A percentile compares a stretch with the other conserved stretches of the same genome.
These are phyloP conservation scores for Sonneratia alba DNA, from an alignment of 345 rosid species.

Conservation along the genomic window DNA sequence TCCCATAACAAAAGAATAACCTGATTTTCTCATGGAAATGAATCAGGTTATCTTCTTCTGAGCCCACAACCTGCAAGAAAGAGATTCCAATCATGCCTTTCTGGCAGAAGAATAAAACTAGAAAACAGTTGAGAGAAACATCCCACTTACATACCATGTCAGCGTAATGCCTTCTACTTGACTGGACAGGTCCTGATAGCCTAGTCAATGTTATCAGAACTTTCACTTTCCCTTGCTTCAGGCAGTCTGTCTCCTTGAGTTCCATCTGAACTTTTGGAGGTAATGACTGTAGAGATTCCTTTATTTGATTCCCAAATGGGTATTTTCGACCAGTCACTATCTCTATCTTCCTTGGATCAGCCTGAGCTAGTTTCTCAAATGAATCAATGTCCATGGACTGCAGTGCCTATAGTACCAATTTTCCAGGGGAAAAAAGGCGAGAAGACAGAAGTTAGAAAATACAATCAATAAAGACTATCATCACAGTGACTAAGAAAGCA, in stretches of 20 bases:
- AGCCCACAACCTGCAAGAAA: slow-evolving; percentile 65
- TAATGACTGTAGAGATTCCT: slow-evolving; percentile 72
- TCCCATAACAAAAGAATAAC: slow-evolving; percentile 22
- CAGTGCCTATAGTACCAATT: slow-evolving; percentile 47
- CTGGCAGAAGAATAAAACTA: neutral
- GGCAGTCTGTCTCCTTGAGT: slow-evolving; percentile 51
- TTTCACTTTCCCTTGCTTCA: slow-evolving; percentile 49
- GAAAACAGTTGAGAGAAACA: neutral
- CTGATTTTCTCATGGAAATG: slow-evolving; percentile 91
- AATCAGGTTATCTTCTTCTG: slow-evolving; percentile 81
- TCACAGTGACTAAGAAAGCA: neutral
- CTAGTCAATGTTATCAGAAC: slow-evolving; percentile 62
- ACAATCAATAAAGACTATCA: neutral
- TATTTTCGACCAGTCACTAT: slow-evolving; percentile 83
- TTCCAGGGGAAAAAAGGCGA: neutral
- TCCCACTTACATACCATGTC: slow-evolving; percentile 52
- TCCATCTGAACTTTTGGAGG: slow-evolving; percentile 75
- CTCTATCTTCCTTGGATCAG: slow-evolving; percentile 95
- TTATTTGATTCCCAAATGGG: slow-evolving; percentile 94
- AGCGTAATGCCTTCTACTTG: slow-evolving; percentile 76
- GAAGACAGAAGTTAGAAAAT: slow-evolving; percentile 1
- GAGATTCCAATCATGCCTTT: neutral
- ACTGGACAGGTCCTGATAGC: slow-evolving; percentile 44
- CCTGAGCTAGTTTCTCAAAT: slow-evolving; percentile 75
- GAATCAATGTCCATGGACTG: slow-evolving; percentile 82